Base-by-base conservation (phyloP, 352 stramenopile genomes). In the Phytophthora citricola region DNA sequence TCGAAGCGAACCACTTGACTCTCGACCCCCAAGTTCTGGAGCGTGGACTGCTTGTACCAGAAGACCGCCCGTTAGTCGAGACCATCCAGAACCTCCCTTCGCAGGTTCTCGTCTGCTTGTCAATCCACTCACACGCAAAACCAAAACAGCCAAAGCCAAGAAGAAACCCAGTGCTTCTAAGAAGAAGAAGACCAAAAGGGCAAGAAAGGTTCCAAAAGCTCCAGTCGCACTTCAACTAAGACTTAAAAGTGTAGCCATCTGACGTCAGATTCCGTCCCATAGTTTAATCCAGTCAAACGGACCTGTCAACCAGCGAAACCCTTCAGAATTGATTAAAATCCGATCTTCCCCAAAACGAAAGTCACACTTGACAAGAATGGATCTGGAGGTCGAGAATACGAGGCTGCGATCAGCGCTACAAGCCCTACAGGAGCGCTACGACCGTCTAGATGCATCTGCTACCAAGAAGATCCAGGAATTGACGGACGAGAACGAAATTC, bases 401-500 rank as follows among this genome's bases (percentile, higher is more conserved):
- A 62, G 47, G n/a, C 69, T 94, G 11, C 69, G 57, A 12, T 69
- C 71, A 45, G 68, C 77, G 58, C 69, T 94, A 24, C 70, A 53
- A 32, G 63, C 40, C 27, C 63, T 91, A 17, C 79, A 92, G 66
- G 57, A 64, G 49, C 78, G 81, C 47, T 91, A 83, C 59, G 76
- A 85, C 12, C 63, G 46, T 15, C 69, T 92, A 20, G 49, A 76
- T 4, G 65, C 44, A 1, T 56, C 67, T 3, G 79, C 60, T 8
- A 67, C 55, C 15, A 52, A 74, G 59, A 49, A 78, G 34, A 93
- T 93, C 43, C 75, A 87, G 39, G 32, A 65, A 20, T 57, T 94
- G 26, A 83, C 78, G 9, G 83, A 94, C 45, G 87, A 94, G 63
- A 91, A 87, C 50, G 87, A 94, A 51, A 38, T 87, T 17, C 71